These are phyloP conservation scores for Fusarium coicis DNA, from an alignment of 2,329 filamentous ascomycete species.

Conservation along the genomic window DNA sequence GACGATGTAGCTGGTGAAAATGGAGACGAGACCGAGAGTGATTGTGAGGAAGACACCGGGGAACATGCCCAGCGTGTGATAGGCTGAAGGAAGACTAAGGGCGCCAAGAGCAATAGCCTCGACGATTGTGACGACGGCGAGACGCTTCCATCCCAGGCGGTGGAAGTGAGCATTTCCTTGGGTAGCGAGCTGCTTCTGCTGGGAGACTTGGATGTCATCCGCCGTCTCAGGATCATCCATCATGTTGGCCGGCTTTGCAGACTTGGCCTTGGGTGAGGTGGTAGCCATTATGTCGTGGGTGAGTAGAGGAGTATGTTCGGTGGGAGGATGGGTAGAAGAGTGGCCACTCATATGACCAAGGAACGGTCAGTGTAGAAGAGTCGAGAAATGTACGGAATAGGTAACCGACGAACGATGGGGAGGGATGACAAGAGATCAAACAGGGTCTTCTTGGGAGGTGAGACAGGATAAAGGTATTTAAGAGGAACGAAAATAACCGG, in stretches of 20 bases:
- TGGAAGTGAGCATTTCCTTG: conserved; percentile 35
- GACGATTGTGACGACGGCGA: conserved; percentile 35
- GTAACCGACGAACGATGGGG: background rate
- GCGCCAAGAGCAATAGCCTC: conserved; percentile 35
- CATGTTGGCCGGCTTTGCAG: conserved; percentile 21
- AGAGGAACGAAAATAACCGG: conserved; percentile 4
- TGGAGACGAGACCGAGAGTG: conserved; percentile 57
- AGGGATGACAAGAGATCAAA: background rate
- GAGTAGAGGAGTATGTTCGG: conserved; percentile 15
- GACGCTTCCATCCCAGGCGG: conserved; percentile 36
- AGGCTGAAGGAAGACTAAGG: conserved; percentile 59
- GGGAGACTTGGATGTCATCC: conserved; percentile 29
- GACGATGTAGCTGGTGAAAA: conserved; percentile 59
- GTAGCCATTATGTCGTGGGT: conserved; percentile 6
- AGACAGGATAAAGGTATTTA: conserved; percentile 14
- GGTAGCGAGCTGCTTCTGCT: conserved; percentile 33
- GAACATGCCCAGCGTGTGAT: conserved; percentile 65
- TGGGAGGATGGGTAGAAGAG: background rate
- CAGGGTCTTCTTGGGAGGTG: background rate
- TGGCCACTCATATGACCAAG: conserved; percentile 19
- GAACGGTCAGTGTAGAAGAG: background rate
- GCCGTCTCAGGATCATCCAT: conserved; percentile 23
- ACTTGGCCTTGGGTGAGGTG: conserved; percentile 10
- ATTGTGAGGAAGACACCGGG: conserved; percentile 57
- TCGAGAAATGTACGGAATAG: background rate